A percentile compares a stretch with the other conserved stretches of the same genome.
Evolutionary conservation across 2,329 filamentous ascomycete species (phyloP).

Genomic region (Sporothrix schenckii): DNA sequence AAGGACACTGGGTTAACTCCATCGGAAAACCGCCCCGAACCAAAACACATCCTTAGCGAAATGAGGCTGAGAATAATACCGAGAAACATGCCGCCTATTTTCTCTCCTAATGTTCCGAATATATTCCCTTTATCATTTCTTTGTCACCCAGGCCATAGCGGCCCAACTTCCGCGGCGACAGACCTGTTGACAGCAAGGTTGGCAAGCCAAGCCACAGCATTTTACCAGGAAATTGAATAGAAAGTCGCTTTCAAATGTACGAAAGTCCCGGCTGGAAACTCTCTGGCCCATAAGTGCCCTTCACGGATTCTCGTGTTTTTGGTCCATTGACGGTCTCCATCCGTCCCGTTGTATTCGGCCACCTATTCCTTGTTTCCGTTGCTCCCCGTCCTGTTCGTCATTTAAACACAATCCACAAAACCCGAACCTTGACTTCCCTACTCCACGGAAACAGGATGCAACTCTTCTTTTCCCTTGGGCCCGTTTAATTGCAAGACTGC

Average conservation of each 20-base stretch:
- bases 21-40: neutral
- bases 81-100: neutral
- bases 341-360: neutral
- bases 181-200: too few species aligned
- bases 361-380: neutral
- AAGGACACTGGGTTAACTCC: neutral
- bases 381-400: slow-evolving; percentile 9
- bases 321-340: neutral
- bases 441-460: neutral
- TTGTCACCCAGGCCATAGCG: neutral
- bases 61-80: slow-evolving; percentile 16
- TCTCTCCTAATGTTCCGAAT: neutral
- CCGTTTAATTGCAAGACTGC: neutral
- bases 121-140: neutral
- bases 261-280: too few species aligned
- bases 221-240: neutral
- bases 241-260: too few species aligned
- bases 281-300: neutral
- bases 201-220: slow-evolving; percentile 9
- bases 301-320: neutral
- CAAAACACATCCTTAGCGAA: neutral
- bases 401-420: slow-evolving; percentile 7
- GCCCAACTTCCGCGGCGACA: neutral
- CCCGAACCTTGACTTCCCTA: neutral
- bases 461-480: neutral